Percentiles rank a stretch among this genome's conserved stretches.
Conservation (phyloP, 2,329 filamentous ascomycete species). For the Tolypocladium nubicola region DNA sequence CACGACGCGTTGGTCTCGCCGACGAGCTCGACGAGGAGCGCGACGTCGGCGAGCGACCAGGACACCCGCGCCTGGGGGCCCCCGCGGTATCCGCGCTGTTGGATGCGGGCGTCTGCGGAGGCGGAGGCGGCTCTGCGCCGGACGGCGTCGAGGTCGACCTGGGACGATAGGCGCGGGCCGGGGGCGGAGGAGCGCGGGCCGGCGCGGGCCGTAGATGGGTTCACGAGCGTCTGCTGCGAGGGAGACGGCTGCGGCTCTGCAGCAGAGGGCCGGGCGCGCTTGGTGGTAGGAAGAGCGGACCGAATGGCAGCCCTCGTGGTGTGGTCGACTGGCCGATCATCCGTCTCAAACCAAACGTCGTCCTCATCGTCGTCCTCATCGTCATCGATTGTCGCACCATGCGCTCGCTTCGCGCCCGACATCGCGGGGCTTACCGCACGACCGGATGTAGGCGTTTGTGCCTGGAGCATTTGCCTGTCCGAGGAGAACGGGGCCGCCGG, state of each 20-base stretch:
- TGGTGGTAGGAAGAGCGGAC: background rate
- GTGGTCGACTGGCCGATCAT: background rate
- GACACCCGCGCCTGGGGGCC: conserved; percentile 15
- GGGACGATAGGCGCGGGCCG: background rate
- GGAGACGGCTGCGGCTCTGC: background rate
- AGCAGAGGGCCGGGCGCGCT: background rate
- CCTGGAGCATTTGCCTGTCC: background rate
- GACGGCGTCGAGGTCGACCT: background rate
- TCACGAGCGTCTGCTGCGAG: too few species aligned
- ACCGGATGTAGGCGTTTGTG: background rate
- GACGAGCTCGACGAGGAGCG: conserved; percentile 31
- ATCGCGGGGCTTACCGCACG: background rate
- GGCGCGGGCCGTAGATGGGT: too few species aligned
- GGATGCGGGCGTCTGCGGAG: background rate
- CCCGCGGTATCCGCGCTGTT: background rate
- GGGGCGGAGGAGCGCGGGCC: background rate
- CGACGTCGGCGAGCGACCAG: conserved; percentile 33
- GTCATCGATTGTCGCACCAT: background rate
- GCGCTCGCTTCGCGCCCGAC: background rate
- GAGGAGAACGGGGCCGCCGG: background rate
- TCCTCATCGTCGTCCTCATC: background rate
- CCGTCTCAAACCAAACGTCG: background rate
- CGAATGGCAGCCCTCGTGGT: background rate
- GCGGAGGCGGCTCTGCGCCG: background rate
- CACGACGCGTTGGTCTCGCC: conserved; percentile 15